These are phyloP conservation scores for Pichia gijzeniarum DNA, from an alignment of 805 yeast genomes.

Conservation along the genomic window DNA sequence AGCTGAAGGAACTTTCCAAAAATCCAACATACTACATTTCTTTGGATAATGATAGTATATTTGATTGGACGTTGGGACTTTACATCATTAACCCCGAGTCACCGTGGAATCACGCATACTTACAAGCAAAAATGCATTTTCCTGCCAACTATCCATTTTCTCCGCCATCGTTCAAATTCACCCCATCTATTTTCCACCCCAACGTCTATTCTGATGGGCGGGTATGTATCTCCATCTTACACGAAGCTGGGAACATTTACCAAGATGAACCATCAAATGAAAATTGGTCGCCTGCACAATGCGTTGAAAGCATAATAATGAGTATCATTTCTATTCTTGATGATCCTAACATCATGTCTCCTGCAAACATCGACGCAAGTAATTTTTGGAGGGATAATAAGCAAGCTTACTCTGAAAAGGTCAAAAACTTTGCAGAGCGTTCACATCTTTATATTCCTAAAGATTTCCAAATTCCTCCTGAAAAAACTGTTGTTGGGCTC, in stretches of 20 bases:
- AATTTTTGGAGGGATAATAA: slow-evolving; percentile 81
- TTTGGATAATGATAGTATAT: slow-evolving; percentile 50
- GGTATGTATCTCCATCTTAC: slow-evolving; percentile 76
- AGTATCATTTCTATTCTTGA: slow-evolving; percentile 86
- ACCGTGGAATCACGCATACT: slow-evolving; percentile 88
- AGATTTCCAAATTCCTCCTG: slow-evolving; percentile 69
- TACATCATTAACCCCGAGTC: slow-evolving; percentile 89
- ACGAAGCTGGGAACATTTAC: slow-evolving; percentile 85
- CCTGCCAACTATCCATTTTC: slow-evolving; percentile 54
- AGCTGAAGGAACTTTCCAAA: slow-evolving; percentile 26
- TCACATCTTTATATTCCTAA: slow-evolving; percentile 82
- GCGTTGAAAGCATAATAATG: slow-evolving; percentile 84
- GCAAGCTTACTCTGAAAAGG: slow-evolving; percentile 67
- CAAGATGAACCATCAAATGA: slow-evolving; percentile 90
- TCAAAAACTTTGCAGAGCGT: slow-evolving; percentile 73
- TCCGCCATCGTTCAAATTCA: slow-evolving; percentile 68
- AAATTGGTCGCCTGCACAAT: slow-evolving; percentile 92
- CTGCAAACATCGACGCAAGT: slow-evolving; percentile 95
- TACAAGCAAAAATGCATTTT: slow-evolving; percentile 90
- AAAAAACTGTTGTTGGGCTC: slow-evolving; percentile 19
- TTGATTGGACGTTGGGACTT: slow-evolving; percentile 78
- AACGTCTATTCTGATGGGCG: slow-evolving; percentile 94
- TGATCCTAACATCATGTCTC: slow-evolving; percentile 89
- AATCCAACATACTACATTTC: slow-evolving; percentile 31
- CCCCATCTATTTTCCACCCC: slow-evolving; percentile 91